Conservation (phyloP, 139 green algal species). For the Marvania coccoides region DNA sequence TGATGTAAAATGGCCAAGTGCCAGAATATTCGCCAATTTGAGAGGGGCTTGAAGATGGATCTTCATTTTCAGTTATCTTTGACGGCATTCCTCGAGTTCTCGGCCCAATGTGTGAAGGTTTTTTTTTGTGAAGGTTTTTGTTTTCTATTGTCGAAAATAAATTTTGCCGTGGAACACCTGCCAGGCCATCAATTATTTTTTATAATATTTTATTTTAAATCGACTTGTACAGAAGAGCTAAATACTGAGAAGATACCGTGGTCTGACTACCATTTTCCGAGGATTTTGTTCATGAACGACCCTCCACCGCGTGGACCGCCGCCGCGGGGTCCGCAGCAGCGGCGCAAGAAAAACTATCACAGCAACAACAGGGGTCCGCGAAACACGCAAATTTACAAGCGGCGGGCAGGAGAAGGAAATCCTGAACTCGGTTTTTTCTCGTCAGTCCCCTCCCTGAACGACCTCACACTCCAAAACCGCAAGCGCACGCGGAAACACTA, state of each 20-base stretch:
- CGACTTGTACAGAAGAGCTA: background rate
- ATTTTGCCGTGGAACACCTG: too few relatives aligned
- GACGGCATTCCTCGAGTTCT: too few relatives aligned
- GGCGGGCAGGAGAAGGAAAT: background rate
- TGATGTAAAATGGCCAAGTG: too few relatives aligned
- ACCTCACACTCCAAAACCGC: constrained; percentile 8
- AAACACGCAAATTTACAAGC: background rate
- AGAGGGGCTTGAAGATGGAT: too few relatives aligned
- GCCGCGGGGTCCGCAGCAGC: background rate
- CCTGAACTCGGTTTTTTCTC: constrained; percentile 7
- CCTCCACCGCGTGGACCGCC: background rate
- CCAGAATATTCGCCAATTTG: too few relatives aligned
- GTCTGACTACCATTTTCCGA: background rate
- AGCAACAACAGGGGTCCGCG: background rate
- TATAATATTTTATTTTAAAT: background rate
- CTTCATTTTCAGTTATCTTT: too few relatives aligned
- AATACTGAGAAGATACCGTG: background rate
- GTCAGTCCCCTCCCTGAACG: constrained; percentile 3
- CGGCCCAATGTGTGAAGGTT: too few relatives aligned
- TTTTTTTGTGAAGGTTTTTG: too few relatives aligned
- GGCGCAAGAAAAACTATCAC: background rate
- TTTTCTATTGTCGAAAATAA: too few relatives aligned
- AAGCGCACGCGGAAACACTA: background rate
- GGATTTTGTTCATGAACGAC: background rate
- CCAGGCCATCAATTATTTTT: background rate